Evolutionary conservation across 768 basidiomycete genomes (phyloP), one percentile per base, ranked within the genome.

Genomic region (Agaricus subrufescens): DNA sequence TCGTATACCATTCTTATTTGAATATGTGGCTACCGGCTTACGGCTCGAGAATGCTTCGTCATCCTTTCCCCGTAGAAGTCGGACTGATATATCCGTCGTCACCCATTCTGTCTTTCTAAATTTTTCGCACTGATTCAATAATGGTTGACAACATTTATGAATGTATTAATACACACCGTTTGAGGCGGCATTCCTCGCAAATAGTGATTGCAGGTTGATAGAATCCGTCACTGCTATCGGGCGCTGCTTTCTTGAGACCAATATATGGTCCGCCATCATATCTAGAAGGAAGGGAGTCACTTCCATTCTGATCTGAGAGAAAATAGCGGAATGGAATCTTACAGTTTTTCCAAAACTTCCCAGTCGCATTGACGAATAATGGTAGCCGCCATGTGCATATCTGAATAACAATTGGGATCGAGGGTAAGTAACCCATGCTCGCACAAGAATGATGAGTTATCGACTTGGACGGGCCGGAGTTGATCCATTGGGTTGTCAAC

Each of bases 401-500:
- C 89, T 29, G 74, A 73, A 2, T 74, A 62, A 47, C 71, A 72
- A 62, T 84, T 87, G 1, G 88, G 85, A 67, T 94, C 89, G 48
- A 92, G 72, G 12, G 73, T 67, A 7, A 93, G 76, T 58, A 75
- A 67, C 4, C 73, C 73, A 67, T 94, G 92, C 56, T 80, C 71
- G 68, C 92, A 94, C 48, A 91, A 61, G 63, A 89, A 85, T 8
- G 65, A 62, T 11, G 75, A 70, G 61, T 85, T 91, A 66, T 90
- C 83, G 37, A 92, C 65, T 4, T 50, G 56, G n/a, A 78, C 76
- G 0, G 91, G 91, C 30, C 89, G 81, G 30, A 72, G 59, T 49
- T 71, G 64, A 56, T 81, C 80, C 6, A 74, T 69, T 14, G 87
- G 87, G 51, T 77, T 78, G 52, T 72, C 71, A 6, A 85, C 64